Percentiles rank a stretch among this genome's conserved stretches.
These are phyloP conservation scores for Salvia rosmarinus DNA, from an alignment of 257 asterid genomes.

Conservation along the genomic window DNA sequence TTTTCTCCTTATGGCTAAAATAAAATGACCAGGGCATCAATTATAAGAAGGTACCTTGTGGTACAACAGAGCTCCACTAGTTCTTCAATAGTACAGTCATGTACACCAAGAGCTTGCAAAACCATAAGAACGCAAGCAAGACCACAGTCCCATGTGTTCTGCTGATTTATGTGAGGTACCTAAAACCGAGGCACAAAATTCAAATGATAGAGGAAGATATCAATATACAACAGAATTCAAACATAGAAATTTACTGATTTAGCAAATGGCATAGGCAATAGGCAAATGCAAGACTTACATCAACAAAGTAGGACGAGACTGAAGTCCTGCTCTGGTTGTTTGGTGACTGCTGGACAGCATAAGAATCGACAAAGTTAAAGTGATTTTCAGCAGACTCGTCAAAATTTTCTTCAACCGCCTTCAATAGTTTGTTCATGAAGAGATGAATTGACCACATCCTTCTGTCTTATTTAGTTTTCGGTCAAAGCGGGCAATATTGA, in stretches of 20 bases:
- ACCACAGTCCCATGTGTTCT: slow-evolving; percentile 90
- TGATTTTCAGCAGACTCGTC: slow-evolving; percentile 45
- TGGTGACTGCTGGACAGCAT: slow-evolving; percentile 44
- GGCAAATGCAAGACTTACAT: slow-evolving; percentile 52
- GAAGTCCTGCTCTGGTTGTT: slow-evolving; percentile 39
- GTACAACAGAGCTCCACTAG: slow-evolving; percentile 70
- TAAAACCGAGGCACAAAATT: slow-evolving; percentile 37
- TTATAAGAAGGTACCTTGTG: slow-evolving; percentile 59
- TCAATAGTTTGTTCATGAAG: slow-evolving; percentile 69
- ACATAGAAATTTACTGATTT: not conserved
- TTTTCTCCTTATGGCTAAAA: not conserved
- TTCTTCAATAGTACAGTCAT: slow-evolving; percentile 53
- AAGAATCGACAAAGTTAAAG: slow-evolving; percentile 50
- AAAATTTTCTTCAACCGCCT: slow-evolving; percentile 58
- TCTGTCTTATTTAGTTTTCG: slow-evolving; percentile 32
- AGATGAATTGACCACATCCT: slow-evolving; percentile 79
- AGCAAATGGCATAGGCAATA: slow-evolving; percentile 1
- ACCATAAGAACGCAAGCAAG: slow-evolving; percentile 94
- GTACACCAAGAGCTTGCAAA: slow-evolving; percentile 66
- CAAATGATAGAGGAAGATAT: slow-evolving; percentile 25
- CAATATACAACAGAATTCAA: not conserved
- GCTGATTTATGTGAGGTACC: slow-evolving; percentile 91
- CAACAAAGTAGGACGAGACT: slow-evolving; percentile 46
- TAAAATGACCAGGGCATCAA: not conserved
- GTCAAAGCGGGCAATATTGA: slow-evolving; percentile 8